These are phyloP conservation scores for Nitzschia sp. DNA, from an alignment of 108 stramenopile genomes.

Conservation along the genomic window DNA sequence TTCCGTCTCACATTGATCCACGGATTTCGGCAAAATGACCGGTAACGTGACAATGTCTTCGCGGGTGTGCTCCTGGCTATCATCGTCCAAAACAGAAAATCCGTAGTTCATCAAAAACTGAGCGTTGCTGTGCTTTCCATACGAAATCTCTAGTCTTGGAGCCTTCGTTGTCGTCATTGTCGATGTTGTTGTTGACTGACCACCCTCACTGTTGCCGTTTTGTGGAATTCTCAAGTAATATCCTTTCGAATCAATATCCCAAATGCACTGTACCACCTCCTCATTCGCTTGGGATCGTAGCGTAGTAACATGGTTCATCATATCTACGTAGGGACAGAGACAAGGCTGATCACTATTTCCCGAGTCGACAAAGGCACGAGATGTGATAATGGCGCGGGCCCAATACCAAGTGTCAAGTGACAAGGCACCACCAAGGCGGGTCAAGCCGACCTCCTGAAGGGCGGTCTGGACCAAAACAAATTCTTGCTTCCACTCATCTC, in stretches of 20 bases:
- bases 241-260: slow-evolving; percentile 1
- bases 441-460: not conserved
- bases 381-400: not conserved
- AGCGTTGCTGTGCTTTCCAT: not conserved
- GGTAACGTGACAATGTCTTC: not conserved
- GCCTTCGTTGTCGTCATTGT: no score
- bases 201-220: not conserved
- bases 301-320: slow-evolving; percentile 1
- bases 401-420: not conserved
- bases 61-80: not conserved
- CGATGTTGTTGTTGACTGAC: not conserved
- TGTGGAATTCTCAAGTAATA: not conserved
- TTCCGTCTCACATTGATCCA: not conserved
- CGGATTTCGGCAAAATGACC: not conserved
- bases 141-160: not conserved
- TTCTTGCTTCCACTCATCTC: not conserved
- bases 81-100: not conserved
- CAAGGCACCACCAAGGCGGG: not conserved
- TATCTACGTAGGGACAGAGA: slow-evolving; percentile 1
- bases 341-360: slow-evolving; percentile 1
- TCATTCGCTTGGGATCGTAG: not conserved
- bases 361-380: not conserved
- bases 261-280: not conserved
- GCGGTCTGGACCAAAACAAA: not conserved
- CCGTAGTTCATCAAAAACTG: slow-evolving; percentile 1